Evolutionary conservation across 805 yeast species (phyloP).

Genomic region (Candida michaelii): DNA sequence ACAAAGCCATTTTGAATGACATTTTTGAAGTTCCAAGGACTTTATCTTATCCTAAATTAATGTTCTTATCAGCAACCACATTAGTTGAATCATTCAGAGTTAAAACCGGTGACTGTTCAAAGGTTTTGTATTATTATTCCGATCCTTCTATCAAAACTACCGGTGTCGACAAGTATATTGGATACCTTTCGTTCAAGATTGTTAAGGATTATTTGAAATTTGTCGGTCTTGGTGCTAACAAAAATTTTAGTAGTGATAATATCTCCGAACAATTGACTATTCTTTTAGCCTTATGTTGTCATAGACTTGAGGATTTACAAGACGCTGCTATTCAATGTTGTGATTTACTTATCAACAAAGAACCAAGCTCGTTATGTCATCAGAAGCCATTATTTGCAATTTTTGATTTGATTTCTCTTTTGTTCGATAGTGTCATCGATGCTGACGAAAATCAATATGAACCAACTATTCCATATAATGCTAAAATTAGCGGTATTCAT

Average conservation of each 20-base stretch:
- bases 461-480: slow-evolving; percentile 68
- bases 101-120: slow-evolving; percentile 76
- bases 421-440: slow-evolving; percentile 79
- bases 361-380: slow-evolving; percentile 82
- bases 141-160: slow-evolving; percentile 72
- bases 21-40: slow-evolving; percentile 50
- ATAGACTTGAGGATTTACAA: slow-evolving; percentile 72
- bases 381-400: slow-evolving; percentile 70
- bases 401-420: slow-evolving; percentile 73
- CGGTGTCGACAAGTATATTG: slow-evolving; percentile 68
- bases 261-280: slow-evolving; percentile 67
- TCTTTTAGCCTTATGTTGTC: slow-evolving; percentile 71
- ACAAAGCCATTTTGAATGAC: slow-evolving; percentile 58
- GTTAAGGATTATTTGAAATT: slow-evolving; percentile 55
- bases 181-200: slow-evolving; percentile 59
- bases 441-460: slow-evolving; percentile 82
- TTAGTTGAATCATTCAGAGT: slow-evolving; percentile 79
- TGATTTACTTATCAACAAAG: slow-evolving; percentile 57
- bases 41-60: slow-evolving; percentile 71
- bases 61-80: slow-evolving; percentile 83
- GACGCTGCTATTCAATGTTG: slow-evolving; percentile 78
- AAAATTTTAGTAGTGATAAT: slow-evolving; percentile 54
- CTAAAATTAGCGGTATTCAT: slow-evolving; percentile 44
- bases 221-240: slow-evolving; percentile 53
- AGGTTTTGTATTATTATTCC: slow-evolving; percentile 73